phyloP scores from a whole-genome alignment of 768 basidiomycete species.

The Leucocoprinus leucothites region DNA sequence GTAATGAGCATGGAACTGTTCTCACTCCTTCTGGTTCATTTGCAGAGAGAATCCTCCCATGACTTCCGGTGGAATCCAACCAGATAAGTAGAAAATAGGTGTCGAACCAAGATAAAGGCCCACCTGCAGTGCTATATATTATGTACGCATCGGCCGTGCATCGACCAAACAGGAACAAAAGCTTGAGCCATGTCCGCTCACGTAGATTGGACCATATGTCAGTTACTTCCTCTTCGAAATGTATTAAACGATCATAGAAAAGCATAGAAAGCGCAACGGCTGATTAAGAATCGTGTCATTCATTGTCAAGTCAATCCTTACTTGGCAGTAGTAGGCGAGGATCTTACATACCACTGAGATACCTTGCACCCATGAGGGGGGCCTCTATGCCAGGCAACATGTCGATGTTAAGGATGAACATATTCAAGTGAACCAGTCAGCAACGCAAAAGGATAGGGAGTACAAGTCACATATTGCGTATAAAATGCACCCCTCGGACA shows the following conservation, averaged over 20 bases:
- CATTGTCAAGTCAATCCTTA: no score
- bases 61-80: background rate
- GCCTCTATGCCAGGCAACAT: background rate
- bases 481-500: no score
- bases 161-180: conserved; percentile 1
- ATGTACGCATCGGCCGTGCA: background rate
- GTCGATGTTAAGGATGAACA: no score
- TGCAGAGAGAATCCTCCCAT: background rate
- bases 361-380: background rate
- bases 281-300: background rate
- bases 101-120: background rate
- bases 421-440: no score
- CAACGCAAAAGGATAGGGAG: no score
- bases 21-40: background rate
- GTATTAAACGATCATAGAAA: background rate
- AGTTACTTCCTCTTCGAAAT: background rate
- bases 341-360: background rate
- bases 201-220: conserved; percentile 4
- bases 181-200: background rate
- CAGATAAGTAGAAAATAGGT: background rate
- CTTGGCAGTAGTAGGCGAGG: no score
- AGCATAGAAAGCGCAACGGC: background rate
- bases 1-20: background rate
- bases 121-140: background rate
- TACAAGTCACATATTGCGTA: no score